These are phyloP conservation scores for Globisporangium heterothallicum DNA, from an alignment of 352 stramenopile species.

Conservation along the genomic window DNA sequence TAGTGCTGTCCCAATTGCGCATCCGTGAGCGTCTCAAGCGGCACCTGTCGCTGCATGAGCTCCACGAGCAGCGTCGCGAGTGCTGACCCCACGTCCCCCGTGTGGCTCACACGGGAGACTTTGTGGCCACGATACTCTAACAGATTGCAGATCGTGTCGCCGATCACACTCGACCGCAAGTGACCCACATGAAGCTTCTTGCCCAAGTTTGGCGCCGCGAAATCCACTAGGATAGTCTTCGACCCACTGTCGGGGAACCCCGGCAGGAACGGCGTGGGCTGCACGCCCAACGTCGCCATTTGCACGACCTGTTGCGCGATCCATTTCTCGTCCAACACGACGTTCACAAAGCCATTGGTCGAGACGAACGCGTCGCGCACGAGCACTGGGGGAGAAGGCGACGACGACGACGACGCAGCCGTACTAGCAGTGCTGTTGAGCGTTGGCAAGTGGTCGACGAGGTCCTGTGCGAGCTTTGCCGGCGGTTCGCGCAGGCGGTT, in stretches of 20 bases:
- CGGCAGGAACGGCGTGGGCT: not conserved
- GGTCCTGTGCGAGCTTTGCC: slow-evolving; percentile 33
- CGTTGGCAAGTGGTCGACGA: slow-evolving; percentile 17
- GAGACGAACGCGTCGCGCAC: slow-evolving; percentile 50
- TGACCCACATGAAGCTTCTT: slow-evolving; percentile 85
- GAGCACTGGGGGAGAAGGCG: slow-evolving; percentile 6
- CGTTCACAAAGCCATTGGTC: slow-evolving; percentile 72
- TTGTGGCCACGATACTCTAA: slow-evolving; percentile 74
- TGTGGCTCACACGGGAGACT: slow-evolving; percentile 71
- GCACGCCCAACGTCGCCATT: slow-evolving; percentile 40
- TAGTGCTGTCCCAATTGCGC: slow-evolving; percentile 61
- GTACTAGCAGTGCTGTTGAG: not conserved
- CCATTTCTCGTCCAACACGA: slow-evolving; percentile 66
- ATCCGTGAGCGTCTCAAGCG: slow-evolving; percentile 48
- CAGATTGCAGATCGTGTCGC: slow-evolving; percentile 76
- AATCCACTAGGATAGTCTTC: slow-evolving; percentile 67
- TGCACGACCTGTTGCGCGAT: slow-evolving; percentile 48
- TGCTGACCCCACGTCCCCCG: slow-evolving; percentile 69
- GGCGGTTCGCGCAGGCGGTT: slow-evolving; percentile 35
- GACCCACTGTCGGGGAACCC: not conserved
- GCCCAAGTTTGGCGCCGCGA: slow-evolving; percentile 77
- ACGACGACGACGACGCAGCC: not conserved
- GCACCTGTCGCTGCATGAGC: slow-evolving; percentile 46
- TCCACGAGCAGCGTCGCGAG: slow-evolving; percentile 74
- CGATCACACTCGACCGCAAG: slow-evolving; percentile 72